A percentile compares a stretch with the other conserved stretches of the same genome.
phyloP scores from a whole-genome alignment of 169 alveolate species.

The Perkinsus chesapeaki region DNA sequence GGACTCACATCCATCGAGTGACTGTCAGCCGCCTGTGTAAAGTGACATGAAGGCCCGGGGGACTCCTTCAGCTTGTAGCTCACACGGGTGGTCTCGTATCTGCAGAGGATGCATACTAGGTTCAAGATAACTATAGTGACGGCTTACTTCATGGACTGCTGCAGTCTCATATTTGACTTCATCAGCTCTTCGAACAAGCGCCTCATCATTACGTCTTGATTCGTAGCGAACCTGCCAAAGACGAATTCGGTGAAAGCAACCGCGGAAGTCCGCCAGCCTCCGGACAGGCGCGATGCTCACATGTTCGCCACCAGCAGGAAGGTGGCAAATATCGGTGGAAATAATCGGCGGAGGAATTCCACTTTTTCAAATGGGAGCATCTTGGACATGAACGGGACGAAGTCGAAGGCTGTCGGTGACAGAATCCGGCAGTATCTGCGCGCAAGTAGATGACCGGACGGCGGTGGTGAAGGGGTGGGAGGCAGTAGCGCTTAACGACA shows the following conservation, averaged over 20 bases:
- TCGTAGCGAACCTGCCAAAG: not conserved
- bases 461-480: no score
- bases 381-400: not conserved
- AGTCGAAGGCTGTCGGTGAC: not conserved
- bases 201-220: not conserved
- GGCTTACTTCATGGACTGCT: not conserved
- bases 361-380: not conserved
- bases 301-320: not conserved
- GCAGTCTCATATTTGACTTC: not conserved
- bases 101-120: not conserved
- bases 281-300: not conserved
- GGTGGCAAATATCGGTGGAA: not conserved
- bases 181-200: not conserved
- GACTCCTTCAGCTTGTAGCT: not conserved
- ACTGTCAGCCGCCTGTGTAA: not conserved
- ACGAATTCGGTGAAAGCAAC: not conserved
- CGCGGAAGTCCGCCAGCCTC: not conserved
- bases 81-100: not conserved
- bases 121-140: not conserved
- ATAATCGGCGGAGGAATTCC: not conserved
- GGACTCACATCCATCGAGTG: not conserved
- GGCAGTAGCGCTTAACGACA: no score
- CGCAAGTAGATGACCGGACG: no score
- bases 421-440: not conserved
- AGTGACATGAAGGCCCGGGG: not conserved